phyloP scores from a whole-genome alignment of 1,284 basidiomycete species.

The Microbotryomycetes sp. region DNA sequence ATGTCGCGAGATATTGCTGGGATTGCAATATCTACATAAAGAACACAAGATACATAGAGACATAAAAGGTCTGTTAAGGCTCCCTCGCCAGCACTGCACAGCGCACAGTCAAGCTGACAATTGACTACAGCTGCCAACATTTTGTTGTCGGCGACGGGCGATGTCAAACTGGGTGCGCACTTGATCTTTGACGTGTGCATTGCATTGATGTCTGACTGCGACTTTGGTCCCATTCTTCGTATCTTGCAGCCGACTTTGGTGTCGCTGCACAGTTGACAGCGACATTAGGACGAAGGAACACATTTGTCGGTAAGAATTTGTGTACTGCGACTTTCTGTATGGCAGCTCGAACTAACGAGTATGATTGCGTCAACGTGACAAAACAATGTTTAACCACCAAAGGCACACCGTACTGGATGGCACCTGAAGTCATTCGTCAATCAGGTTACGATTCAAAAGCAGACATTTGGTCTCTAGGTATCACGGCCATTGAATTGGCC shows the following conservation, averaged over 20 bases:
- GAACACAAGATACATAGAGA: slow-evolving; percentile 91
- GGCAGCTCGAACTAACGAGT: too few relatives aligned
- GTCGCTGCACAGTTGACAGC: slow-evolving; percentile 83
- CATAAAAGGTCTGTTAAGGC: slow-evolving; percentile 60
- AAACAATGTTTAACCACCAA: background rate
- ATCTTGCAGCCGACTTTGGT: slow-evolving; percentile 72
- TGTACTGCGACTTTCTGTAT: background rate
- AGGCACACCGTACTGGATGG: slow-evolving; percentile 97
- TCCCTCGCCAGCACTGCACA: too few relatives aligned
- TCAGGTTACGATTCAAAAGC: slow-evolving; percentile 57
- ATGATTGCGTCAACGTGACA: background rate
- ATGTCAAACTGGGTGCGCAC: slow-evolving; percentile 70
- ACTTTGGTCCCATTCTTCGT: background rate
- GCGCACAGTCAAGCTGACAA: too few relatives aligned
- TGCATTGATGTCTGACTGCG: background rate
- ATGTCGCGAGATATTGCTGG: slow-evolving; percentile 85
- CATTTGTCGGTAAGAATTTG: slow-evolving; percentile 57
- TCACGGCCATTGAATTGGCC: slow-evolving; percentile 47
- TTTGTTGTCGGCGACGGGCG: slow-evolving; percentile 78
- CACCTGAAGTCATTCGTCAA: slow-evolving; percentile 93
- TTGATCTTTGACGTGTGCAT: background rate
- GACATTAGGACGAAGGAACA: slow-evolving; percentile 73
- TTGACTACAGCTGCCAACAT: slow-evolving; percentile 88
- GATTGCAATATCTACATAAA: slow-evolving; percentile 87
- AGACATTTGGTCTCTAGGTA: slow-evolving; percentile 48